These are phyloP conservation scores for Isatis lusitanica DNA, from an alignment of 441 rosid species.

Conservation along the genomic window DNA sequence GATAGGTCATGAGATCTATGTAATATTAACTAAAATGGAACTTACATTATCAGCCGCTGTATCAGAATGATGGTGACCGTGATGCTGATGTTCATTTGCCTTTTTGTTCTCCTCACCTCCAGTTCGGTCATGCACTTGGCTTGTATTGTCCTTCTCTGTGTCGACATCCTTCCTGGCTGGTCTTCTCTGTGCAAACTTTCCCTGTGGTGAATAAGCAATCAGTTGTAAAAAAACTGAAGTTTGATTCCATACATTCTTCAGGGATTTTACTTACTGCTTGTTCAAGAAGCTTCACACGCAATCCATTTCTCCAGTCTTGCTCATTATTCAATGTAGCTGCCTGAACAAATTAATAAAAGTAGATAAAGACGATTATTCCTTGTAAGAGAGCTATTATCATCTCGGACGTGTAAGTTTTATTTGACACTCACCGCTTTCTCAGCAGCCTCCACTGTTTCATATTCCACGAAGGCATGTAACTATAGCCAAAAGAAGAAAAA, in stretches of 20 bases:
- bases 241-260: slow-evolving; percentile 5
- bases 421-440: slow-evolving; percentile 79
- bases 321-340: slow-evolving; percentile 71
- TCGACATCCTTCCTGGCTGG: slow-evolving; percentile 62
- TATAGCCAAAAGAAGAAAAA: slow-evolving; percentile 36
- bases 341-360: slow-evolving; percentile 46
- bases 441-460: slow-evolving; percentile 78
- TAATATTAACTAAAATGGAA: background rate
- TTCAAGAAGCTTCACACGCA: slow-evolving; percentile 79
- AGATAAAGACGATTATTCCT: background rate
- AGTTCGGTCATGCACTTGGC: slow-evolving; percentile 44
- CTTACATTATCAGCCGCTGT: slow-evolving; percentile 66
- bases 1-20: no score
- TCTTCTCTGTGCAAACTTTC: slow-evolving; percentile 57
- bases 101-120: slow-evolving; percentile 57
- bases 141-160: slow-evolving; percentile 48
- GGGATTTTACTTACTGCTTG: slow-evolving; percentile 47
- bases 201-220: slow-evolving; percentile 43
- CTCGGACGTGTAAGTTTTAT: background rate
- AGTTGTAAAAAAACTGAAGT: background rate
- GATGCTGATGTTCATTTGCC: slow-evolving; percentile 44
- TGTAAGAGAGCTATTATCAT: background rate
- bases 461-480: slow-evolving; percentile 90
- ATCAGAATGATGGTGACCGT: slow-evolving; percentile 44
- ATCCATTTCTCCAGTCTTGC: slow-evolving; percentile 93